Base-by-base conservation (phyloP, 2,329 filamentous ascomycete species). In the Hymenoscyphus occultus region DNA sequence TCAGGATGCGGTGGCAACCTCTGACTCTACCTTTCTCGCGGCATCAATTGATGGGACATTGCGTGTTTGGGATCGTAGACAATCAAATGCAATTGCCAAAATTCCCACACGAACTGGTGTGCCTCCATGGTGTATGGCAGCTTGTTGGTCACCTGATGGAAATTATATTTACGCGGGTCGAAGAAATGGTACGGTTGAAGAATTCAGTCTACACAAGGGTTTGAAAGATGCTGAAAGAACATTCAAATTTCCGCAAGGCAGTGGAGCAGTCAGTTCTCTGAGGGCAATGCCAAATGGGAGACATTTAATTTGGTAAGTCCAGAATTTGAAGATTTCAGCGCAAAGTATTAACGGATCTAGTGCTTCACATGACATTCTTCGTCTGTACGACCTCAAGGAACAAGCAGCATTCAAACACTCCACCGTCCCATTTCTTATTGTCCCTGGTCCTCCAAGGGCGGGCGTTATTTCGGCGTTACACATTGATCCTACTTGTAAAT, bases 81-180 rank as follows among this genome's bases (percentile, higher is more conserved):
- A 90, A 68, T 85, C 85, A 0, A 84, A 89, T 42, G 90, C 94
- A 0, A 83, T 97, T 1, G 93, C 95, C 2, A 87, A 89, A 35
- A 94, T 98, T 64, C 82, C 83, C 1, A 91, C 90, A 19, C 83
- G 88, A 12, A 85, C 87, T 12, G 87, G 88, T 19, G 91, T 92
- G 0, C 94, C 95, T 0, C 95, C 94, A 0, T 99, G 94, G 94
- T 98, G 94, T 77, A 97, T 97, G 88, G 93, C 92, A 70, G 92
- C 93, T 0, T 97, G 93, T 79, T 99, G 95, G 95, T 94, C 90
- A 63, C 93, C 93, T 0, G 91, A 97, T 75, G 95, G 95, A 14
- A 98, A 98, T 78, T 92, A 87, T 77, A 93, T 99, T 72, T 99
- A 97, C 78, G 93, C 91, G 0, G 95, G 95, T 0, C 84, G 95